These are phyloP conservation scores for Nakazawaea wickerhamii DNA, from an alignment of 805 yeast genomes.

Conservation along the genomic window DNA sequence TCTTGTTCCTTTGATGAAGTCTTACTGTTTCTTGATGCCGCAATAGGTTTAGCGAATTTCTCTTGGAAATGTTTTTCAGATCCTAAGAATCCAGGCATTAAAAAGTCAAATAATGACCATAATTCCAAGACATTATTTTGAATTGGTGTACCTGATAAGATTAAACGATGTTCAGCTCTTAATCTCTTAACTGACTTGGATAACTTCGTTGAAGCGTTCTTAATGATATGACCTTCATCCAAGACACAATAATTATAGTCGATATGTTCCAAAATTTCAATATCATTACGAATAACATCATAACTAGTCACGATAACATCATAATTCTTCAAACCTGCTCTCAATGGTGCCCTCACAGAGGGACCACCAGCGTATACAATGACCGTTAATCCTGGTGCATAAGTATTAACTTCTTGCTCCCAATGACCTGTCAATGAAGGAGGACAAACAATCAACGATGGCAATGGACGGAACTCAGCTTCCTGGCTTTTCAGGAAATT, in stretches of 20 bases:
- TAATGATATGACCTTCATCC: constrained; percentile 97
- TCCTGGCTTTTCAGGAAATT: constrained; percentile 56
- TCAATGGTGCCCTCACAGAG: constrained; percentile 51
- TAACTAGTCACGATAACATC: constrained; percentile 93
- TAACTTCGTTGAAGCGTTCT: constrained; percentile 82
- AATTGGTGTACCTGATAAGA: constrained; percentile 95
- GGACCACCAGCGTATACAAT: constrained; percentile 95
- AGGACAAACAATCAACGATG: constrained; percentile 89
- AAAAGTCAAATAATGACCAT: constrained; percentile 95
- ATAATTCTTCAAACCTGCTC: constrained; percentile 45
- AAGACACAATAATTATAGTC: constrained; percentile 91
- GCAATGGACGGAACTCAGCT: constrained; percentile 65
- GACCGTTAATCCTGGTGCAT: constrained; percentile 81
- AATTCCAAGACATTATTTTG: constrained; percentile 94
- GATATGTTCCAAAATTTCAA: constrained; percentile 48
- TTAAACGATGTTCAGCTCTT: constrained; percentile 82
- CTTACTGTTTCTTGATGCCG: constrained; percentile 85
- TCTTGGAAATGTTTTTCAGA: constrained; percentile 92
- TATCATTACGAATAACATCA: constrained; percentile 93
- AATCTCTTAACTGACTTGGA: constrained; percentile 82
- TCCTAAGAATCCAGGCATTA: constrained; percentile 98
- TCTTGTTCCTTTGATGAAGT: constrained; percentile 92
- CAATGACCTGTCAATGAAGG: constrained; percentile 98
- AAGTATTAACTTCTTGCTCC: constrained; percentile 91
- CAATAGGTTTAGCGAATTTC: constrained; percentile 95